Conservation (phyloP, 306 rosid genomes). For the Lablab purpureus region DNA sequence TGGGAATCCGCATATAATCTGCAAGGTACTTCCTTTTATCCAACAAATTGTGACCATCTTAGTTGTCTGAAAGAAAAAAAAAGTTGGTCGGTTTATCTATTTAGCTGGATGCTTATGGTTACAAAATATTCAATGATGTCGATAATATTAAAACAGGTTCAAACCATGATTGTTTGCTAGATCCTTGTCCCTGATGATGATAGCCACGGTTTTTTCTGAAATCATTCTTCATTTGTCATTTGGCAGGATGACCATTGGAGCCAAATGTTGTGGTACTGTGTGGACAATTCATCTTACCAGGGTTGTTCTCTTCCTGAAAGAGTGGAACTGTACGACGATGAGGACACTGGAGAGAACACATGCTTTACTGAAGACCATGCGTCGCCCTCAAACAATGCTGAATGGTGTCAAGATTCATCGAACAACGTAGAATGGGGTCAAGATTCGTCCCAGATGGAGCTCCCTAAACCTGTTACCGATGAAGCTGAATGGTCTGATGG, state of each 20-base stretch:
- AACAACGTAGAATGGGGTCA: constrained; percentile 39
- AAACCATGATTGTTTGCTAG: constrained; percentile 25
- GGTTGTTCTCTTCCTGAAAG: constrained; percentile 84
- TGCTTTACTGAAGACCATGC: constrained; percentile 40
- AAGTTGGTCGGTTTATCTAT: constrained; percentile 19
- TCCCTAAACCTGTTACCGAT: constrained; percentile 55
- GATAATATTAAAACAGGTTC: constrained; percentile 16
- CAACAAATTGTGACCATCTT: constrained; percentile 13
- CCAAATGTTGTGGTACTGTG: constrained; percentile 86
- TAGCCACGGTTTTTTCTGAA: constrained; percentile 31
- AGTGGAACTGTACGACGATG: constrained; percentile 45
- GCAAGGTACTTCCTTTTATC: constrained; percentile 65
- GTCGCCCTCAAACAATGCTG: constrained; percentile 1
- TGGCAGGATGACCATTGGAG: constrained; percentile 83
- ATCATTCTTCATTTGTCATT: constrained; percentile 38
- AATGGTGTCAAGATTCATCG: constrained; percentile 44
- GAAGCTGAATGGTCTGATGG: constrained; percentile 94
- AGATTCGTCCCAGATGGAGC: constrained; percentile 44
- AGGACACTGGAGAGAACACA: constrained; percentile 45
- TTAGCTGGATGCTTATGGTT: constrained; percentile 21
- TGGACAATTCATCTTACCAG: constrained; percentile 75
- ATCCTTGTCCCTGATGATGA: constrained; percentile 31
- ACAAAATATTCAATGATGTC: constrained; percentile 23
- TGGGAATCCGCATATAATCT: constrained; percentile 91
- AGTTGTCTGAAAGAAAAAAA: not conserved